Evolutionary conservation across 768 basidiomycete species (phyloP).

Genomic region (Boletus reticulatus): DNA sequence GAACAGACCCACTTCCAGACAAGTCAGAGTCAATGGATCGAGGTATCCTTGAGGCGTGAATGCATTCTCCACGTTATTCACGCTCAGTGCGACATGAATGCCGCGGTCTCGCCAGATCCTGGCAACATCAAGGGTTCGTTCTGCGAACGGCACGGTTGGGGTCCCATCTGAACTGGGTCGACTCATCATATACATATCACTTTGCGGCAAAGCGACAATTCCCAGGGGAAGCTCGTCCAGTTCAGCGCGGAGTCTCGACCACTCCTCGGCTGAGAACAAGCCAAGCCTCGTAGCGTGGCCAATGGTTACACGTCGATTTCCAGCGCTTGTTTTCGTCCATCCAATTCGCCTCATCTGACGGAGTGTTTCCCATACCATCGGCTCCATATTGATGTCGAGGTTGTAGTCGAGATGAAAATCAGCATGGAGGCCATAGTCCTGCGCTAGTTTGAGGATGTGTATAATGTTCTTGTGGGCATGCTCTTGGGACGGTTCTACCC

Average conservation of each 20-base stretch:
- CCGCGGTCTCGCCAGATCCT: constrained; percentile 43
- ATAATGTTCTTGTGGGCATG: constrained; percentile 53
- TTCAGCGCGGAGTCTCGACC: constrained; percentile 40
- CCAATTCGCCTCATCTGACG: constrained; percentile 34
- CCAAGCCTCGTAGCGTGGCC: constrained; percentile 62
- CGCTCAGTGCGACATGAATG: constrained; percentile 51
- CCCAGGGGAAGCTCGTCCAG: constrained; percentile 43
- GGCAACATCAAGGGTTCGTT: constrained; percentile 56
- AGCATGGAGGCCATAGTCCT: constrained; percentile 36
- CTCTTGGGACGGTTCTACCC: constrained; percentile 51
- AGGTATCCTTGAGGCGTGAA: constrained; percentile 68
- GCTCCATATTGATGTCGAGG: constrained; percentile 48
- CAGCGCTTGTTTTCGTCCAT: constrained; percentile 23
- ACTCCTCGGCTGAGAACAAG: constrained; percentile 45
- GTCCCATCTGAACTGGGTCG: constrained; percentile 27
- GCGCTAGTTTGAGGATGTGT: constrained; percentile 49
- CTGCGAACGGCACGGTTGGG: constrained; percentile 36
- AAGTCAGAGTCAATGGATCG: constrained; percentile 59
- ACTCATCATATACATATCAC: constrained; percentile 70
- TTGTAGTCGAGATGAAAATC: constrained; percentile 74
- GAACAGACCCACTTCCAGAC: constrained; percentile 57
- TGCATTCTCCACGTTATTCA: constrained; percentile 66
- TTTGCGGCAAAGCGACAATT: constrained; percentile 59
- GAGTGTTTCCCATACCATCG: constrained; percentile 57
- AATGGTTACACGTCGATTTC: constrained; percentile 45